Evolutionary conservation across 2,329 filamentous ascomycete species (phyloP).

Genomic region (Hypoxylon sp.): DNA sequence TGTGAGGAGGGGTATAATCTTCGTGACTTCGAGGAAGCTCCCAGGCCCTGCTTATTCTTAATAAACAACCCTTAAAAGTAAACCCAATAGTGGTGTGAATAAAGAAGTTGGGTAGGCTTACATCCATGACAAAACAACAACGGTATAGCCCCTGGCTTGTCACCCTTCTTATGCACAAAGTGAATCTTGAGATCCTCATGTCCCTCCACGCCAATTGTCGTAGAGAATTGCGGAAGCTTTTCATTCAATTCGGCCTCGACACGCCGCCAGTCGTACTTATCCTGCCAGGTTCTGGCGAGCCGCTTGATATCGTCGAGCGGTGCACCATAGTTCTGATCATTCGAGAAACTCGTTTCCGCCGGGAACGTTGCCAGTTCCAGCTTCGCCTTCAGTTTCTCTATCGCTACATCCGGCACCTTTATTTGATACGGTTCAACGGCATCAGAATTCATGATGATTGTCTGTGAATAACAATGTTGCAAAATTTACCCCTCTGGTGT

Average conservation of each 20-base stretch:
- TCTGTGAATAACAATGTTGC: neutral
- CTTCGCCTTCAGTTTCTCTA: slow-evolving; percentile 40
- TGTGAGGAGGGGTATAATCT: slow-evolving; percentile 62
- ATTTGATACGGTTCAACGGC: slow-evolving; percentile 40
- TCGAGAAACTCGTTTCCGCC: slow-evolving; percentile 51
- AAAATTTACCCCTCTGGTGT: neutral
- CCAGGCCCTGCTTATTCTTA: slow-evolving; percentile 64
- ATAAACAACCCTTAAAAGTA: neutral
- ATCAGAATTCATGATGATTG: slow-evolving; percentile 14
- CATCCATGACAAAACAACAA: slow-evolving; percentile 53
- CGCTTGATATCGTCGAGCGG: slow-evolving; percentile 73
- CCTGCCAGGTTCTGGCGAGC: slow-evolving; percentile 70
- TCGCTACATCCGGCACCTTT: slow-evolving; percentile 37
- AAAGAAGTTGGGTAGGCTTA: slow-evolving; percentile 18
- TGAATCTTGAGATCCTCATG: slow-evolving; percentile 74
- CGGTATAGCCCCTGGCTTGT: slow-evolving; percentile 60
- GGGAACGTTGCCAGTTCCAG: slow-evolving; percentile 41
- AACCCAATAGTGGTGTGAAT: neutral
- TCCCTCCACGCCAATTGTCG: slow-evolving; percentile 67
- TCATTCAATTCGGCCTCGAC: slow-evolving; percentile 71
- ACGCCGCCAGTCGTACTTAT: slow-evolving; percentile 72
- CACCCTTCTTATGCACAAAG: slow-evolving; percentile 69
- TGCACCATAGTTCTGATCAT: slow-evolving; percentile 71
- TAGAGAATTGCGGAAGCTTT: slow-evolving; percentile 70
- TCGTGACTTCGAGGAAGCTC: slow-evolving; percentile 72